phyloP scores from a whole-genome alignment of 2,329 filamentous ascomycete species.

The Epichloe typhina region DNA sequence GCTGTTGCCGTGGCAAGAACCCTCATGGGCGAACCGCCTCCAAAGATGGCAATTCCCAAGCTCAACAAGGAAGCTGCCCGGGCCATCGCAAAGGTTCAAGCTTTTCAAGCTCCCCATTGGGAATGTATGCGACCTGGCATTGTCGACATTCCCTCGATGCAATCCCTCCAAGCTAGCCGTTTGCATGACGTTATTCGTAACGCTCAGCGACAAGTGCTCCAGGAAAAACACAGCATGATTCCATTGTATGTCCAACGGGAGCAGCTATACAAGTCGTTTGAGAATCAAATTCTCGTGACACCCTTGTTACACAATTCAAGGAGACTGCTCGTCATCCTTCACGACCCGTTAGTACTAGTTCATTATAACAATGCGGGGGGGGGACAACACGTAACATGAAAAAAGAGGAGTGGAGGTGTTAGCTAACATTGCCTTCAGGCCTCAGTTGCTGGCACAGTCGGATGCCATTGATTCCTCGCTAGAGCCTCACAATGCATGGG shows the following conservation, averaged over 20 bases:
- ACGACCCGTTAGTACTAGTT: constrained; percentile 60
- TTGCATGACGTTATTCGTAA: constrained; percentile 70
- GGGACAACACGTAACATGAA: not conserved
- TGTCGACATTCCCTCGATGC: constrained; percentile 38
- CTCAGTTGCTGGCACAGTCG: constrained; percentile 54
- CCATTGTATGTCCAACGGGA: constrained; percentile 69
- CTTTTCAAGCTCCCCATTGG: constrained; percentile 63
- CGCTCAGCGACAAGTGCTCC: constrained; percentile 60
- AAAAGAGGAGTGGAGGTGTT: not conserved
- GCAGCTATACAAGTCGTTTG: constrained; percentile 60
- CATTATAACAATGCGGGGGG: not conserved
- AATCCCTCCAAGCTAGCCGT: constrained; percentile 42
- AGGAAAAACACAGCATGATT: constrained; percentile 63
- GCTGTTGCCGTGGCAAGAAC: constrained; percentile 84
- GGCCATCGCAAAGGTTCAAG: constrained; percentile 45
- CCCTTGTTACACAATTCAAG: constrained; percentile 51
- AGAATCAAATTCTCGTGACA: constrained; percentile 77
- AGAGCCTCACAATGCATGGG: constrained; percentile 74
- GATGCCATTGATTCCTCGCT: constrained; percentile 59
- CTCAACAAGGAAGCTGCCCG: constrained; percentile 44
- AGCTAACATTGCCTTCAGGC: constrained; percentile 24
- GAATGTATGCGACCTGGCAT: constrained; percentile 67
- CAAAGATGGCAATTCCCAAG: constrained; percentile 41
- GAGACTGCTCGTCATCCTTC: constrained; percentile 72
- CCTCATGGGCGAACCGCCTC: constrained; percentile 87